Evolutionary conservation across 2,329 filamentous ascomycete genomes (phyloP).

Genomic region (Trichoderma sp.): DNA sequence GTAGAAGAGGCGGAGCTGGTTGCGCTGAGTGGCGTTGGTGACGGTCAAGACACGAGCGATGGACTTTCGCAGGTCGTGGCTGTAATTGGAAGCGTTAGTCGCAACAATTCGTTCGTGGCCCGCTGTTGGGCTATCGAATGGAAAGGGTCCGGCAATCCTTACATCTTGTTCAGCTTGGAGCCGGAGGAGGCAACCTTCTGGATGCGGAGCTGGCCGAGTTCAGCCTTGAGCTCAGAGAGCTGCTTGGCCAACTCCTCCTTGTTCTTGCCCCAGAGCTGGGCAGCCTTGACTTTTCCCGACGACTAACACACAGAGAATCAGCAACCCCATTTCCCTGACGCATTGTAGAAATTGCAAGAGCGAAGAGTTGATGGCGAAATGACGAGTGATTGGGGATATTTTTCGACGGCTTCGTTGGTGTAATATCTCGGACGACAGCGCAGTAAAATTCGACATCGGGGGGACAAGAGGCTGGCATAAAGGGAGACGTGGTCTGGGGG

Average conservation of each 20-base stretch:
- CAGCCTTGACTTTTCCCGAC: constrained; percentile 80
- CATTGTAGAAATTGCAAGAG: not conserved
- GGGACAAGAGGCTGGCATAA: constrained; percentile 7
- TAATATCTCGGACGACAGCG: constrained; percentile 17
- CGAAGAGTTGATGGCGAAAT: constrained; percentile 17
- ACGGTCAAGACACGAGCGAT: constrained; percentile 98
- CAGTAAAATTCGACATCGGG: constrained; percentile 20
- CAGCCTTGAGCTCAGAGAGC: constrained; percentile 90
- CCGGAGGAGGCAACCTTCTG: constrained; percentile 97
- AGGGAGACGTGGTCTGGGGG: constrained; percentile 13
- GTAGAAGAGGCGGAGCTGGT: constrained; percentile 98
- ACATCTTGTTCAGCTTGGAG: constrained; percentile 98
- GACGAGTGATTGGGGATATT: not conserved
- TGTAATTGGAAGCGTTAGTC: constrained; percentile 40
- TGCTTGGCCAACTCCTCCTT: constrained; percentile 98
- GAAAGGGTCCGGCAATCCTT: constrained; percentile 40
- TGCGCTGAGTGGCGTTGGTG: constrained; percentile 99
- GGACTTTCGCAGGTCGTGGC: constrained; percentile 98
- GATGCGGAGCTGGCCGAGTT: constrained; percentile 93
- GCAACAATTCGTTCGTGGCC: constrained; percentile 20
- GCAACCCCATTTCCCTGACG: not conserved
- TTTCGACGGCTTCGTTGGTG: constrained; percentile 8
- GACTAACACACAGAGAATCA: constrained; percentile 34
- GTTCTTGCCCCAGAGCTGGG: constrained; percentile 97
- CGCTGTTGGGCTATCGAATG: not conserved